Evolutionary conservation across 768 basidiomycete genomes (phyloP).

Genomic region (Auriscalpium microsporum): DNA sequence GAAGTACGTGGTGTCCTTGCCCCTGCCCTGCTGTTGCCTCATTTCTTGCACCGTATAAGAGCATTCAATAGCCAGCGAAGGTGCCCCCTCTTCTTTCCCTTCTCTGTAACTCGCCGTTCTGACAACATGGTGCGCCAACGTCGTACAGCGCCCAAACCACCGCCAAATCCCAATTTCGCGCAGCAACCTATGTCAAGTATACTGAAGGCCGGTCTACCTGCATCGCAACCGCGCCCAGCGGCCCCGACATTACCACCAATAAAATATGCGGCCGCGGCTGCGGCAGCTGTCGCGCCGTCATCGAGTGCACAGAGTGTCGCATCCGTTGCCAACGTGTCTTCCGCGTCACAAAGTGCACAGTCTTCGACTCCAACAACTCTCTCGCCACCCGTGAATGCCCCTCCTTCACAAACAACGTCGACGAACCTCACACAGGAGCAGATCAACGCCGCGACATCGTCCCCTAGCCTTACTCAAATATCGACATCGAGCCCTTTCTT

Average conservation of each 20-base stretch:
- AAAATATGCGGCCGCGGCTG: constrained; percentile 88
- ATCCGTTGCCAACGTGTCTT: constrained; percentile 23
- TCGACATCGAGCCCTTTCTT: constrained; percentile 77
- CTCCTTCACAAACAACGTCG: constrained; percentile 24
- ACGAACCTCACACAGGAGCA: constrained; percentile 28
- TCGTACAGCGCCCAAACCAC: constrained; percentile 50
- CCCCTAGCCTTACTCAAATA: constrained; percentile 80
- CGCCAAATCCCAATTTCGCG: constrained; percentile 72
- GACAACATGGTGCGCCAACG: constrained; percentile 1
- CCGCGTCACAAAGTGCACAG: constrained; percentile 20
- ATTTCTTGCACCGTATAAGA: constrained; percentile 34
- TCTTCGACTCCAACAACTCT: constrained; percentile 29
- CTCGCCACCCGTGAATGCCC: constrained; percentile 26
- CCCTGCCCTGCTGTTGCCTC: not conserved
- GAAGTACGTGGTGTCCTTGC: constrained; percentile 48
- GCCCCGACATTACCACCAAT: constrained; percentile 57
- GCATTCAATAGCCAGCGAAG: constrained; percentile 51
- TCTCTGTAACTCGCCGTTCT: not conserved
- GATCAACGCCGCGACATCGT: constrained; percentile 39
- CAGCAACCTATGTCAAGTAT: constrained; percentile 72
- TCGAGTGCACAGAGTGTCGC: constrained; percentile 27
- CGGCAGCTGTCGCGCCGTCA: constrained; percentile 41
- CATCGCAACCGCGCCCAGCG: constrained; percentile 44
- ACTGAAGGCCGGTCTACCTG: constrained; percentile 63
- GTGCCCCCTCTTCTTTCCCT: constrained; percentile 28